Conservation (phyloP, 495 filamentous ascomycete species). For the Annulohypoxylon nitens region DNA sequence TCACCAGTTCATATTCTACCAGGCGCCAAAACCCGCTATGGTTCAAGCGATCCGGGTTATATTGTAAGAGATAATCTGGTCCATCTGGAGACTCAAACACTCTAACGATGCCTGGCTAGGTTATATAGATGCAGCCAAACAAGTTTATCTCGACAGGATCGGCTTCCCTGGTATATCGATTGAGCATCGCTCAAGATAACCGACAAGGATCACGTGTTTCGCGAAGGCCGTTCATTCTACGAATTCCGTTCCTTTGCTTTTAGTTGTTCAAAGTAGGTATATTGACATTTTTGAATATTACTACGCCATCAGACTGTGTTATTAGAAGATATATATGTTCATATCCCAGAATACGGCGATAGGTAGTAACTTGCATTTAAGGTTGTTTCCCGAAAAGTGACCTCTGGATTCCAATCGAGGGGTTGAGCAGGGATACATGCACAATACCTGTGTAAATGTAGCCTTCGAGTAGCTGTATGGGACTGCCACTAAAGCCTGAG, state of each 20-base stretch:
- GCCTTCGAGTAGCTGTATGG: neutral
- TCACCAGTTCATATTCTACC: conserved; percentile 11
- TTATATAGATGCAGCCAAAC: neutral
- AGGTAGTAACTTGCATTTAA: conserved; percentile 18
- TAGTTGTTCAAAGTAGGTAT: neutral
- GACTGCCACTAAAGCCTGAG: neutral
- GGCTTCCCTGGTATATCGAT: conserved; percentile 8
- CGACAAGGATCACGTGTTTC: conserved; percentile 8
- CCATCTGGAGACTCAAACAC: neutral
- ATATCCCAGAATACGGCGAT: neutral
- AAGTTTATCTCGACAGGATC: conserved; percentile 1
- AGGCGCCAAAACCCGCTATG: neutral
- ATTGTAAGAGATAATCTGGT: neutral
- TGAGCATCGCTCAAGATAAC: neutral
- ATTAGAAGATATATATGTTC: neutral
- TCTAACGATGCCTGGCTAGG: neutral
- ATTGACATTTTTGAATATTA: neutral
- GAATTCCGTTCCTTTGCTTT: neutral
- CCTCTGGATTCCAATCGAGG: neutral
- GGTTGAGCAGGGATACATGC: conserved; percentile 1
- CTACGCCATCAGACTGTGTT: neutral
- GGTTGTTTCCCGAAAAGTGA: conserved; percentile 29
- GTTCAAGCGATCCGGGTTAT: conserved; percentile 2
- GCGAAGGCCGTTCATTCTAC: neutral
- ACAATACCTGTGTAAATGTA: conserved; percentile 9